Conservation (phyloP, 2,329 filamentous ascomycete genomes). For the Penicillium sp. region DNA sequence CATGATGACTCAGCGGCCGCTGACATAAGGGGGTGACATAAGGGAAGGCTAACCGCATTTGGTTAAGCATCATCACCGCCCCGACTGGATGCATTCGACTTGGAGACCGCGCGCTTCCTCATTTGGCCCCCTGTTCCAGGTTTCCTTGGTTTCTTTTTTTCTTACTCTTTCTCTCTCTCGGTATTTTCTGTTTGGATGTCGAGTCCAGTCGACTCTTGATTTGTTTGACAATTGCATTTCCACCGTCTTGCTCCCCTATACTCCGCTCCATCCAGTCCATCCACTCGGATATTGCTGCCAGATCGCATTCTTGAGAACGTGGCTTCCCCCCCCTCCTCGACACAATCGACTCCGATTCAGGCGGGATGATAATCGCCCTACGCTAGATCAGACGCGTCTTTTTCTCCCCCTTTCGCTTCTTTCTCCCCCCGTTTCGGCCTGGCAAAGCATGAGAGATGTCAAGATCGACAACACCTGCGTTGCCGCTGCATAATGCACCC, state of each 20-base stretch:
- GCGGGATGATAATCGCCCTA: slow-evolving; percentile 34
- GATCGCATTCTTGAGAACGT: slow-evolving; percentile 35
- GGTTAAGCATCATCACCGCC: slow-evolving; percentile 34
- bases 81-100: slow-evolving; percentile 14
- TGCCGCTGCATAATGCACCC: slow-evolving; percentile 61
- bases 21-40: background rate
- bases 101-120: slow-evolving; percentile 2
- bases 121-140: background rate
- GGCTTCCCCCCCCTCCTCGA: slow-evolving; percentile 15
- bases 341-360: slow-evolving; percentile 16
- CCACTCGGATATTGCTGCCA: slow-evolving; percentile 29
- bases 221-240: background rate
- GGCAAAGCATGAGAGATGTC: slow-evolving; percentile 62
- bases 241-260: background rate
- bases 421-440: slow-evolving; percentile 11
- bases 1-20: background rate
- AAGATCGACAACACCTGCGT: slow-evolving; percentile 61
- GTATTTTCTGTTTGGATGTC: background rate
- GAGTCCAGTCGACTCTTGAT: slow-evolving; percentile 8
- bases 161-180: no score
- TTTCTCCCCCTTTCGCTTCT: background rate
- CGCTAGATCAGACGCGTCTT: slow-evolving; percentile 20
- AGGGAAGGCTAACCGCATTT: slow-evolving; percentile 10
- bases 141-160: background rate
- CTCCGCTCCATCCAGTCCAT: slow-evolving; percentile 14